These are phyloP conservation scores for Larix sibirica DNA, from an alignment of 83 land plant genomes.

Conservation along the genomic window DNA sequence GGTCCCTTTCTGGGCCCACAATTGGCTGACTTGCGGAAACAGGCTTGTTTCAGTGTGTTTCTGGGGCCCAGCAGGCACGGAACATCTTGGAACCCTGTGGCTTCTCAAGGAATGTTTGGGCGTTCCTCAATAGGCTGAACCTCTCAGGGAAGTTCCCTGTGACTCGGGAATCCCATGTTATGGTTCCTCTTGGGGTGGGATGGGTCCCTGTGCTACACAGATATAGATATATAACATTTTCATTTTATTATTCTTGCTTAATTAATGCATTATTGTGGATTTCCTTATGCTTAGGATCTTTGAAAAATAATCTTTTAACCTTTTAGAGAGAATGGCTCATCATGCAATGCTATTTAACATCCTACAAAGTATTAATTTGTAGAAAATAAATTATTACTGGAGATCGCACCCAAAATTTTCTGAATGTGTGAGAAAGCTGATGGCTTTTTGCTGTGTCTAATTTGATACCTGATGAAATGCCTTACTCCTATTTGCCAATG, in stretches of 20 bases:
- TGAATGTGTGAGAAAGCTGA: not conserved
- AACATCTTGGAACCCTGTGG: too few species aligned
- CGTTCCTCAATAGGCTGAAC: too few species aligned
- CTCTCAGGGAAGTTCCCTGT: too few species aligned
- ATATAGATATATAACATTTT: not conserved
- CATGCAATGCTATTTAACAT: not conserved
- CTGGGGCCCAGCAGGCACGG: too few species aligned
- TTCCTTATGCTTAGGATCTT: slow-evolving; percentile 4
- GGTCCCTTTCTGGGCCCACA: too few species aligned
- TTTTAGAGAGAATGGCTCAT: not conserved
- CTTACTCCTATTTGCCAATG: slow-evolving; percentile 4
- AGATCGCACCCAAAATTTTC: not conserved
- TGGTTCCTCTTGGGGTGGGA: too few species aligned
- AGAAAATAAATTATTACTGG: too few species aligned
- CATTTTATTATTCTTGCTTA: not conserved
- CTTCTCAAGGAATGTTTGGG: too few species aligned
- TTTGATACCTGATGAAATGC: not conserved
- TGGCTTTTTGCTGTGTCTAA: not conserved
- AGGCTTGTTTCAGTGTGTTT: too few species aligned
- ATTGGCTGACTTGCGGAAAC: too few species aligned
- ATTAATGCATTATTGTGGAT: not conserved
- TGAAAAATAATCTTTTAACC: not conserved
- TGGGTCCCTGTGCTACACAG: too few species aligned
- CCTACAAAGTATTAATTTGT: not conserved
- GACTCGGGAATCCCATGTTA: too few species aligned